Evolutionary conservation across 176 grass and related monocot genomes (phyloP).

Genomic region (Bonia amplexicaulis): DNA sequence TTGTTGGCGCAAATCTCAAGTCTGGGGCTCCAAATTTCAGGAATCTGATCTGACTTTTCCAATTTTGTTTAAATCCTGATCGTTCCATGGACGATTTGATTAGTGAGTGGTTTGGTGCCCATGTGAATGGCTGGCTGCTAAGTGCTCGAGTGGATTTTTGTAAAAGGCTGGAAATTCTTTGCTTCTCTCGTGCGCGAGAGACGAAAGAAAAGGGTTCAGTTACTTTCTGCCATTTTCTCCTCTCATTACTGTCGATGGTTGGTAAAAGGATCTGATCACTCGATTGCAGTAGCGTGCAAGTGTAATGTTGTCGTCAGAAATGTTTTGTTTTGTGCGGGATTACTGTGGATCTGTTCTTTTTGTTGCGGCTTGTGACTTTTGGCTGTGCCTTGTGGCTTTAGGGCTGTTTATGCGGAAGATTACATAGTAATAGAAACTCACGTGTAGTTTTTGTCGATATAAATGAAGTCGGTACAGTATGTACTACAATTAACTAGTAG

Average conservation of each 20-base stretch:
- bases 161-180: slow-evolving; percentile 1
- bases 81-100: slow-evolving; percentile 10
- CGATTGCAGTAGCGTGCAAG: background rate
- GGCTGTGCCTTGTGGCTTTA: too few relatives aligned
- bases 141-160: slow-evolving; percentile 1
- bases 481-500: too few relatives aligned
- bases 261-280: slow-evolving; percentile 8
- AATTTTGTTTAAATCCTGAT: slow-evolving; percentile 12
- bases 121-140: slow-evolving; percentile 29
- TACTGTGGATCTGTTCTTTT: too few relatives aligned
- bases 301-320: background rate
- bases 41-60: slow-evolving; percentile 23
- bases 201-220: background rate
- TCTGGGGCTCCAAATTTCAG: slow-evolving; percentile 24
- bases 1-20: slow-evolving; percentile 41
- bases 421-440: too few relatives aligned
- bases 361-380: too few relatives aligned
- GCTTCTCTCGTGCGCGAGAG: slow-evolving; percentile 14
- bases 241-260: background rate
- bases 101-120: background rate
- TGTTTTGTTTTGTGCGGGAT: background rate
- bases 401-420: too few relatives aligned
- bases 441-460: too few relatives aligned
- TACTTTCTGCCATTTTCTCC: slow-evolving; percentile 2
- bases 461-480: too few relatives aligned